Base-by-base conservation (phyloP, 192 early-diverging fungal genomes). In the Linnemannia hyalina region DNA sequence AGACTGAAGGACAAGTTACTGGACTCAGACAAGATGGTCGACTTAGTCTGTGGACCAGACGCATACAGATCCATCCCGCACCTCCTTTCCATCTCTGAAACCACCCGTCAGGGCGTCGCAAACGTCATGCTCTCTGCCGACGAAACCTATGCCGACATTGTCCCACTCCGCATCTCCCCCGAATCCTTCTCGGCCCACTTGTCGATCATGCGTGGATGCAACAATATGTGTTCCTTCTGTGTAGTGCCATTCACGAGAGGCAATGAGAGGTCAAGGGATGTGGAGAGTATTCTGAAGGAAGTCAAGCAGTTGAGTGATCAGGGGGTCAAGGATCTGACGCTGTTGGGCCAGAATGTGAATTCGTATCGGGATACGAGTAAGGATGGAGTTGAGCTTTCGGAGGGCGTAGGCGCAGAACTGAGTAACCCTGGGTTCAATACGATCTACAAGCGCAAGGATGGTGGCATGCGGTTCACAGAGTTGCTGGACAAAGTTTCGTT, bases 291-390 rank as follows among this genome's bases (percentile, higher is more conserved):
- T 75, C 88, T 96, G 13, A 82, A 88, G 41, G 95, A 96, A 70
- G 93, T 95, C 38, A 86, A 86, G 32, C 84, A 89, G 69, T 88
- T 96, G 47, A 93, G 91, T 78, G 81, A 85, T 52, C 93, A 94
- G 80, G 95, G 95, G 23, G 91, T 96, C 44, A 90, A 90, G 74
- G 90, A 91, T 72, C 90, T 96, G 16, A 95, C 93, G 18, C 84
- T 96, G 52, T 89, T 96, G n/a, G 95, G 95, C 18, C 95, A 96
- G 82, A 96, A 96, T 82, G 95, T 96, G 54, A 96, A 96, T 81
- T 96, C 95, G 46, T 96, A 95, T 77, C 88, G 95, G 49, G 95
- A 96, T 82, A 92, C 90, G 6, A 93, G 90, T 70, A 88, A 92
- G 42, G 92, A 91, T 86, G 87, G 87, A 6, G 83, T 89, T 9